Conservation (phyloP, 176 grass and related monocot species). For the Saccharum officinarum region DNA sequence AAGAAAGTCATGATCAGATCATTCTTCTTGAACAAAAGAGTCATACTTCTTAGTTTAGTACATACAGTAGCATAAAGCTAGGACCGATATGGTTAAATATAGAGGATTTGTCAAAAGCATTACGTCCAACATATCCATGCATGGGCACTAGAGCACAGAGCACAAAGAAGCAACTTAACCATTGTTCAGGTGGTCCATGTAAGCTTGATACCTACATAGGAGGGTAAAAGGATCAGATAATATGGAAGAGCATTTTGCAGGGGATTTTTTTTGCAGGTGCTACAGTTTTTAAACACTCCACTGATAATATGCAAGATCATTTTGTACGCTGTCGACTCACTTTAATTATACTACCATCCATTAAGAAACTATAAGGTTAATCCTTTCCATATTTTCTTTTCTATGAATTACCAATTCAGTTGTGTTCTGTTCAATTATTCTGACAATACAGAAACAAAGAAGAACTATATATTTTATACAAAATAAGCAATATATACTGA, state of each 20-base stretch:
- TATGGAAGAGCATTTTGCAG: neutral
- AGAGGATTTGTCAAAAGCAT: conserved; percentile 7
- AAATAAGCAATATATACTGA: neutral
- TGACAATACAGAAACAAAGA: neutral
- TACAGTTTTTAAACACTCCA: neutral
- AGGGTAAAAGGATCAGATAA: neutral
- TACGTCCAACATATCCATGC: neutral
- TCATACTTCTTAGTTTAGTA: conserved; percentile 12
- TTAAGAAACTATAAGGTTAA: neutral
- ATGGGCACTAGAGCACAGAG: neutral
- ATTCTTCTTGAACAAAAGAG: conserved; percentile 6
- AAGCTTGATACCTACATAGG: conserved; percentile 41
- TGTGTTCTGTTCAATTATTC: neutral
- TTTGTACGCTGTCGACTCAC: neutral
- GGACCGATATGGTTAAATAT: neutral
- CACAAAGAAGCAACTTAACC: conserved; percentile 15
- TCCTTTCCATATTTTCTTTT: neutral
- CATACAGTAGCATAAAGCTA: conserved; percentile 12
- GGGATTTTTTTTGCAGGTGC: neutral
- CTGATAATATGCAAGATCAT: neutral
- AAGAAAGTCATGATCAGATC: conserved; percentile 1
- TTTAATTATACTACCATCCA: neutral
- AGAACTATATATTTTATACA: neutral
- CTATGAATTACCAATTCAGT: neutral
- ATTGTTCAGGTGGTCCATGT: conserved; percentile 43